Percentiles rank a stretch among this genome's conserved stretches.
Evolutionary conservation across 2,329 filamentous ascomycete species (phyloP).

Genomic region (Scorias spongiosa): DNA sequence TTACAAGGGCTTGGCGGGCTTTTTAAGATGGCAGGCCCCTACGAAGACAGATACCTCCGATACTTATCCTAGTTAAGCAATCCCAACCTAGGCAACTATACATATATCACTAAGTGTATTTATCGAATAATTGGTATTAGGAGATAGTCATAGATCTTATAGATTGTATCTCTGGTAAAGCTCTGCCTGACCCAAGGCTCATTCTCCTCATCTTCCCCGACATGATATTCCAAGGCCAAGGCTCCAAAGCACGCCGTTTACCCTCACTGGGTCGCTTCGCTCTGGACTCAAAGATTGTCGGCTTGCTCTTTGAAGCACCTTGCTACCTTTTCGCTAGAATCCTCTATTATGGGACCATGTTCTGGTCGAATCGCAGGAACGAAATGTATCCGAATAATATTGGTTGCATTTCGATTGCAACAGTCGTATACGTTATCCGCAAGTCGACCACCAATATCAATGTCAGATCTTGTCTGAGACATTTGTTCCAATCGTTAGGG

Average conservation of each 20-base stretch:
- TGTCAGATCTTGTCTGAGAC: too few relatives aligned
- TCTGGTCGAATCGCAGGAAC: background rate
- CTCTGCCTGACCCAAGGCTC: background rate
- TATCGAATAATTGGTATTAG: too few relatives aligned
- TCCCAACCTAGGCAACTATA: too few relatives aligned
- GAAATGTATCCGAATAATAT: background rate
- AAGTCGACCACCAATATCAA: conserved; percentile 6
- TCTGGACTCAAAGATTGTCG: conserved; percentile 21
- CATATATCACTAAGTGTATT: too few relatives aligned
- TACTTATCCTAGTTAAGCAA: too few relatives aligned
- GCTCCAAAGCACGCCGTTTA: conserved; percentile 9
- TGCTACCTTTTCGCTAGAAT: conserved; percentile 17
- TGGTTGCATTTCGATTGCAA: background rate
- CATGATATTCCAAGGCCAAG: background rate
- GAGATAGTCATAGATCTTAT: too few relatives aligned
- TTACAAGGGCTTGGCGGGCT: too few relatives aligned
- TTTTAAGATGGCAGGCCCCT: too few relatives aligned
- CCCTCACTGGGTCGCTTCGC: conserved; percentile 21
- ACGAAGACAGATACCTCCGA: too few relatives aligned
- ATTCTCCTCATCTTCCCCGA: background rate
- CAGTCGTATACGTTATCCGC: conserved; percentile 5
- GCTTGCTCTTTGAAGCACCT: conserved; percentile 16
- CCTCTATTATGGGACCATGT: background rate
- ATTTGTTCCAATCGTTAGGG: too few relatives aligned
- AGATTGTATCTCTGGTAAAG: too few relatives aligned